Base-by-base conservation (phyloP, 768 basidiomycete genomes). In the Amanita rimosa region DNA sequence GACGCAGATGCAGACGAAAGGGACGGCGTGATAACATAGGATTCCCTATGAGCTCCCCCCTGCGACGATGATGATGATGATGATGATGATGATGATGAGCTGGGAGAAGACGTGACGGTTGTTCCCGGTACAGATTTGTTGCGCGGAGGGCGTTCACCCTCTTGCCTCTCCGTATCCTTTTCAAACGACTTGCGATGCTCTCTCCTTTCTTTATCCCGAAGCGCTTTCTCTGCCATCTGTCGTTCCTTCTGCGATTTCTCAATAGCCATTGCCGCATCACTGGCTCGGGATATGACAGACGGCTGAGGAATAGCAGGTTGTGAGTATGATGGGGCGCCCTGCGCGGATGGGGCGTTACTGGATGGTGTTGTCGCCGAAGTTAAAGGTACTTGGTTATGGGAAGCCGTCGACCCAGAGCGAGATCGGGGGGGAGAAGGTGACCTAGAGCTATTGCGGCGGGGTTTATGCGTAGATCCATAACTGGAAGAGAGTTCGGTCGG, bases 261-360 rank as follows among this genome's bases (percentile, higher is more conserved):
- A 21, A 76, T 57, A 13, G 71, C 75, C 64, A 72, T 69, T 4
- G 78, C 78, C 43, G 69, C 74, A 34, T 68, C 69, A 49, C 76
- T 79, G 8, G 78, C 78, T 45, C 69, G 68, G 19, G 74, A 75
- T 22, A 73, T 43, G 33, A 61, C 61, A 19, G 45, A 11, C 29
- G 57, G 51, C 38, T 44, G 50, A 22, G 44, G 52, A 40, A 36
- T 44, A 13, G 47, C 19, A 40, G 35, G 47, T 22, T 51, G 49
- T 17, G 40, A 43, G 49, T 10, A 58, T 54, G 41, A 58, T 54
- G 41, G 55, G 56, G 22, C 60, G 55, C n/a, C 34, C 19, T 35
- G 46, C n/a, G 47, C 22, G 36, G 35, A 45, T 33, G 49, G 49
- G 24, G 34, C 50, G 46, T 19, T 47, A 14, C 42, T 38, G 13